Evolutionary conservation across 1,284 basidiomycete genomes (phyloP).

Genomic region (Trichosporon asahii): DNA sequence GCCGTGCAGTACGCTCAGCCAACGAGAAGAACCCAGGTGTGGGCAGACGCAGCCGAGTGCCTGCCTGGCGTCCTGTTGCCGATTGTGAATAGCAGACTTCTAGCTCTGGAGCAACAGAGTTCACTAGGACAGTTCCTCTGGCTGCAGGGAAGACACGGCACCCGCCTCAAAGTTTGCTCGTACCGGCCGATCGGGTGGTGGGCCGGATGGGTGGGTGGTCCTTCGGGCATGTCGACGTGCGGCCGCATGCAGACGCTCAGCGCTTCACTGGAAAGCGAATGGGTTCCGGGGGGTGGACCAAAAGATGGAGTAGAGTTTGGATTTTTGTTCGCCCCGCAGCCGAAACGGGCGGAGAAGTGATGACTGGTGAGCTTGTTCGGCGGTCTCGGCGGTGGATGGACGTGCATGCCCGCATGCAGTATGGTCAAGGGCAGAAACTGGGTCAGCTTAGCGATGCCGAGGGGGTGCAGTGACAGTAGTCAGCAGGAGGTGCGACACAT

Average conservation of each 20-base stretch:
- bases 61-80: neutral
- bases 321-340: neutral
- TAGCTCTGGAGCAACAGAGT: neutral
- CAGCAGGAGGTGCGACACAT: too few relatives aligned
- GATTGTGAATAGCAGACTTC: neutral
- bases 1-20: too few relatives aligned
- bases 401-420: neutral
- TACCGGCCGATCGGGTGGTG: neutral
- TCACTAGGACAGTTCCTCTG: neutral
- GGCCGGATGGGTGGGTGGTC: too few relatives aligned
- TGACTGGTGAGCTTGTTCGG: neutral
- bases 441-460: neutral
- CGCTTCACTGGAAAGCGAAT: neutral
- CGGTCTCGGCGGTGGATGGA: neutral
- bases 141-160: neutral
- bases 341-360: neutral
- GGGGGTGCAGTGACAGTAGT: too few relatives aligned
- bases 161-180: neutral
- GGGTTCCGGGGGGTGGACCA: neutral
- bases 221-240: neutral
- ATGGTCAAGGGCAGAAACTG: neutral
- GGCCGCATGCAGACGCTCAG: neutral
- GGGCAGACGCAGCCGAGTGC: neutral
- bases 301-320: neutral
- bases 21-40: too few relatives aligned